Conservation (phyloP, 371 early-diverging fungal genomes). For the Mortierella sp. region DNA sequence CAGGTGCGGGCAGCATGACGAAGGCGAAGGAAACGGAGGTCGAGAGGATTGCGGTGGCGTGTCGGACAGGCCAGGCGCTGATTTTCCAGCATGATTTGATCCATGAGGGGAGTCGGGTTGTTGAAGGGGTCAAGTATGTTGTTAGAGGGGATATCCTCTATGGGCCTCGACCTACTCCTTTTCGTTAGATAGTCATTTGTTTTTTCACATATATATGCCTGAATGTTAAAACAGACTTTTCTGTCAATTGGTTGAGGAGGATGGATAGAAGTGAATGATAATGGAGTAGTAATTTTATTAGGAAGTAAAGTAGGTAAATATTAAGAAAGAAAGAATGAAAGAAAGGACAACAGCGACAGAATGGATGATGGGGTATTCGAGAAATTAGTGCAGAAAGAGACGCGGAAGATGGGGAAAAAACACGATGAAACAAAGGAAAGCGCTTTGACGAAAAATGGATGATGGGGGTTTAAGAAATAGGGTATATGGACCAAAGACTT, state of each 20-base stretch:
- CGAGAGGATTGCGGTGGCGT: constrained; percentile 27
- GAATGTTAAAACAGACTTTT: too few relatives aligned
- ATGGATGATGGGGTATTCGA: neutral
- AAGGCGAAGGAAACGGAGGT: neutral
- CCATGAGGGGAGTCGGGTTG: constrained; percentile 56
- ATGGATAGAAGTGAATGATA: neutral
- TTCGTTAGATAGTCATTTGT: neutral
- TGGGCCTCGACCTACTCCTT: constrained; percentile 8
- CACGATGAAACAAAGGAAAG: neutral
- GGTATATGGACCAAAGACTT: constrained; percentile 3
- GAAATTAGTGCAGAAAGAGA: neutral
- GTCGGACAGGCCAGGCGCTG: constrained; percentile 53
- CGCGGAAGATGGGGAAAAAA: neutral
- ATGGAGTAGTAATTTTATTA: neutral
- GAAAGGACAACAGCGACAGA: neutral
- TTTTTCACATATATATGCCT: neutral
- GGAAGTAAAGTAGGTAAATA: neutral
- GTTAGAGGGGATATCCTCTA: constrained; percentile 58
- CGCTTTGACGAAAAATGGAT: neutral
- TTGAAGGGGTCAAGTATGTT: constrained; percentile 55
- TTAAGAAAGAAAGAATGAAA: neutral
- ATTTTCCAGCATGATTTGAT: constrained; percentile 60
- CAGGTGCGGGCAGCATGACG: neutral
- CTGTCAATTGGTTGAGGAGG: neutral
- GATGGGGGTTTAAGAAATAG: neutral